These are phyloP conservation scores for Candida loeiensis DNA, from an alignment of 805 yeast species.

Conservation along the genomic window DNA sequence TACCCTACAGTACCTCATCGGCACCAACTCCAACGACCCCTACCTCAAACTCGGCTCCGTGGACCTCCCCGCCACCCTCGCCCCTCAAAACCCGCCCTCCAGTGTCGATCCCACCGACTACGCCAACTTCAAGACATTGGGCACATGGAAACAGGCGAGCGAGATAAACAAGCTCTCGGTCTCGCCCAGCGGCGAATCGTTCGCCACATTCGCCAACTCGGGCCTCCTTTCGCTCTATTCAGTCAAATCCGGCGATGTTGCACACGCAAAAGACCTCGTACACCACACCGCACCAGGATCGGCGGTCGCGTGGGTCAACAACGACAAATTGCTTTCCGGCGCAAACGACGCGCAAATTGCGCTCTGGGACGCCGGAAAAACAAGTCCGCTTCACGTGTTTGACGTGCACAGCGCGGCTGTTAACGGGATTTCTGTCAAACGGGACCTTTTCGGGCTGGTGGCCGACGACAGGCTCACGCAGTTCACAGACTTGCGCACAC, in stretches of 20 bases:
- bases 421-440: slow-evolving; percentile 56
- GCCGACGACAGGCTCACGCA: slow-evolving; percentile 64
- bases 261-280: slow-evolving; percentile 29
- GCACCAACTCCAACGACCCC: slow-evolving; percentile 44
- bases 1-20: slow-evolving; percentile 40
- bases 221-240: slow-evolving; percentile 50
- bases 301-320: slow-evolving; percentile 65
- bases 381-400: slow-evolving; percentile 48
- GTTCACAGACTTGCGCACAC: slow-evolving; percentile 53
- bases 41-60: slow-evolving; percentile 42
- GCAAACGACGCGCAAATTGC: slow-evolving; percentile 67
- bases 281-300: slow-evolving; percentile 66
- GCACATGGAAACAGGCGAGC: slow-evolving; percentile 59
- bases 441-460: slow-evolving; percentile 59
- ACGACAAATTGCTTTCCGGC: slow-evolving; percentile 52
- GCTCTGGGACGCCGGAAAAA: slow-evolving; percentile 57
- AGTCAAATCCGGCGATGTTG: slow-evolving; percentile 11
- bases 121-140: slow-evolving; percentile 41
- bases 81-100: slow-evolving; percentile 24
- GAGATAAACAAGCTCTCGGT: slow-evolving; percentile 63
- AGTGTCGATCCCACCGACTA: slow-evolving; percentile 15
- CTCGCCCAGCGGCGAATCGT: slow-evolving; percentile 44
- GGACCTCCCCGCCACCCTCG: slow-evolving; percentile 49
- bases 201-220: slow-evolving; percentile 53
- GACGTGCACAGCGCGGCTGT: slow-evolving; percentile 54